Evolutionary conservation across 2,329 filamentous ascomycete species (phyloP), one percentile per base, ranked within the genome.

Genomic region (Fusarium sp.): DNA sequence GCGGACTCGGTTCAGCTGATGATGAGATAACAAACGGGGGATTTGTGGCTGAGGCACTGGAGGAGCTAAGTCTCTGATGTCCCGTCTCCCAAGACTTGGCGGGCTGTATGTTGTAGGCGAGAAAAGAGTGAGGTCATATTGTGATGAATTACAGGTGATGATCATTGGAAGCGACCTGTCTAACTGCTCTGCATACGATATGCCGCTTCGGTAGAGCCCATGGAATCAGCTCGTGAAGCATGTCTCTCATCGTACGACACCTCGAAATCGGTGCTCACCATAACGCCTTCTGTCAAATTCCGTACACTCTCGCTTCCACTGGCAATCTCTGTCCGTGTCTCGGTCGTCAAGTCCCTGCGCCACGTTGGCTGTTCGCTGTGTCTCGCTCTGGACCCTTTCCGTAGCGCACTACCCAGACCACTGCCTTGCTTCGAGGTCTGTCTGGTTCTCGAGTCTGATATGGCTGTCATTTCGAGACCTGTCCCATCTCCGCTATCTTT

Each of bases 181-280:
- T 25, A 37, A 37, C 13, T 50, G 2, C 13, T 19, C 33, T 70
- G 67, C 46, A 64, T 53, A 2, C 57, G 56, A 45, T 68, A 73
- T 10, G 51, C 67, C 10, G 32, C 61, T 39, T 73, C 71, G 0
- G 57, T 63, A 0, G 71, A 73, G 9, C 53, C 70, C n/a, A 57
- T 61, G 1, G 71, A 73, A 13, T 70, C 68, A 3, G 65, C 57
- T 0, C 65, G 17, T 1, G 70, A 67, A 35, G 40, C 7, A 19
- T 70, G 55, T 27, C 61, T 57, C 0, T 70, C 71, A 11, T 73
- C 68, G 43, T 73, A 73, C 35, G 65, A 68, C 41, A 70, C 50
- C n/a, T 73, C 71, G 15, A 73, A 73, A 19, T 73, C 71, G 2
- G 62, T 62, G 13, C 63, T 66, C 1, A 73, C 71, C 44, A 73